A percentile compares a stretch with the other conserved stretches of the same genome.
phyloP scores from a whole-genome alignment of 2,329 filamentous ascomycete species.

The Xylariaceae sp. region DNA sequence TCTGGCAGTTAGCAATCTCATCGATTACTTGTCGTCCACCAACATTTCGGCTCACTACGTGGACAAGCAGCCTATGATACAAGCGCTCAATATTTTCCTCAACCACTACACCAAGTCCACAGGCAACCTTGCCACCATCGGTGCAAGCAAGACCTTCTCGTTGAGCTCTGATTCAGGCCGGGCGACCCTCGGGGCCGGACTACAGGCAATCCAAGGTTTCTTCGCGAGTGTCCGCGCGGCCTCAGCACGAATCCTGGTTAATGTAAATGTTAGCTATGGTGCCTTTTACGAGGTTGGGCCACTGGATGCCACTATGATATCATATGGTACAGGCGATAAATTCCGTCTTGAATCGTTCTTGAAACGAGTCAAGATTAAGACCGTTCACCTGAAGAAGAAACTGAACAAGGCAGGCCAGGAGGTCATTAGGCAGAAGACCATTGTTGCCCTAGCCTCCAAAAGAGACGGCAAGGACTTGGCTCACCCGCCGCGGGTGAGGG shows the following conservation, averaged over 20 bases:
- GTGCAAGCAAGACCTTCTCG: constrained; percentile 35
- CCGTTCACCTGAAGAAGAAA: constrained; percentile 42
- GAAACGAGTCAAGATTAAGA: constrained; percentile 41
- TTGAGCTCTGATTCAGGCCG: constrained; percentile 7
- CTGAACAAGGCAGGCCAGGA: constrained; percentile 36
- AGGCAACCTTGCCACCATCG: constrained; percentile 32
- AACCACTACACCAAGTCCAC: constrained; percentile 39
- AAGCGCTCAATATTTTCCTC: constrained; percentile 29
- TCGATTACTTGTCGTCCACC: constrained; percentile 34
- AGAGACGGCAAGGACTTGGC: constrained; percentile 37
- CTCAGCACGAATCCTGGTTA: constrained; percentile 40
- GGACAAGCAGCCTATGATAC: constrained; percentile 30
- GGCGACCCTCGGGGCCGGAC: constrained; percentile 31
- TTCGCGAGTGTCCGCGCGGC: constrained; percentile 40
- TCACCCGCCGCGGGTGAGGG: constrained; percentile 31
- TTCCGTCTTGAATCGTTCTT: constrained; percentile 41
- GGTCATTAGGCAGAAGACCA: constrained; percentile 43
- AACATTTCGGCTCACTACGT: constrained; percentile 22
- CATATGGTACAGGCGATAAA: constrained; percentile 1
- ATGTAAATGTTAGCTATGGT: constrained; percentile 41
- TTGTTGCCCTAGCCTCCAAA: constrained; percentile 40
- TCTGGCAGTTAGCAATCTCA: constrained; percentile 29
- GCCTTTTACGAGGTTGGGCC: constrained; percentile 38
- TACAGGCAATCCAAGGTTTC: constrained; percentile 39
- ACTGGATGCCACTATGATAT: constrained; percentile 26